A percentile compares a stretch with the other conserved stretches of the same genome.
phyloP scores from a whole-genome alignment of 345 rosid species.

The Capsella bursapastoris region DNA sequence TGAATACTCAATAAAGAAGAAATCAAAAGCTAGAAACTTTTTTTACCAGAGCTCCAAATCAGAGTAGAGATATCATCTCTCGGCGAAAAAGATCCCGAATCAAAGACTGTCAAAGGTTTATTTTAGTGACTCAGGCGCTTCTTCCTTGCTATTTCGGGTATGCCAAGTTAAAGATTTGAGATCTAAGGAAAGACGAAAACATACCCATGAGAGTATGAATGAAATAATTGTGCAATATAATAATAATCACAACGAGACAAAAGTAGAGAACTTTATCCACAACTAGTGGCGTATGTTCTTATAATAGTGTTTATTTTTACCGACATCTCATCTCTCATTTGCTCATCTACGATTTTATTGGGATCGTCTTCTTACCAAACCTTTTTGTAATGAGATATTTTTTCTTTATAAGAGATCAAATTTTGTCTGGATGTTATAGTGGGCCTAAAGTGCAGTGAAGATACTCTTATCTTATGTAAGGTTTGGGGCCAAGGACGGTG shows the following conservation, averaged over 20 bases:
- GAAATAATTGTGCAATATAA: conserved; percentile 32
- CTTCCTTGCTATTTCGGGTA: conserved; percentile 32
- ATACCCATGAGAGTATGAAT: conserved; percentile 23
- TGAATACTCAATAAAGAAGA: neutral
- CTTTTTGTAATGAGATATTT: conserved; percentile 29
- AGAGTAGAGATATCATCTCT: neutral
- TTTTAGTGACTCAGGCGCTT: conserved; percentile 8
- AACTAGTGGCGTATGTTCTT: conserved; percentile 38
- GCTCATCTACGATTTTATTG: conserved; percentile 3
- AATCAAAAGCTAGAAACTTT: conserved; percentile 14
- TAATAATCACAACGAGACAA: conserved; percentile 29
- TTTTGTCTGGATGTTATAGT: neutral
- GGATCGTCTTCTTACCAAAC: conserved; percentile 18
- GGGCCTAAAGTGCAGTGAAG: conserved; percentile 24
- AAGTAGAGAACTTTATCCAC: conserved; percentile 39
- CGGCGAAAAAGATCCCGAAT: conserved; percentile 19
- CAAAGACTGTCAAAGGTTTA: neutral
- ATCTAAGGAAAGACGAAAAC: conserved; percentile 34
- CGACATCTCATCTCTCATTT: conserved; percentile 20
- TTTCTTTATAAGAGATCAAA: neutral
- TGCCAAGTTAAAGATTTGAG: conserved; percentile 33
- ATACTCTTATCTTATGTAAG: conserved; percentile 17
- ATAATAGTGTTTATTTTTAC: conserved; percentile 10
- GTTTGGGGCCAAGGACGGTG: conserved; percentile 29
- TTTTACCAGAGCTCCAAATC: conserved; percentile 20